A percentile compares a stretch with the other conserved stretches of the same genome.
Conservation (phyloP, 345 rosid species). For the Eucalyptus dawsonii region DNA sequence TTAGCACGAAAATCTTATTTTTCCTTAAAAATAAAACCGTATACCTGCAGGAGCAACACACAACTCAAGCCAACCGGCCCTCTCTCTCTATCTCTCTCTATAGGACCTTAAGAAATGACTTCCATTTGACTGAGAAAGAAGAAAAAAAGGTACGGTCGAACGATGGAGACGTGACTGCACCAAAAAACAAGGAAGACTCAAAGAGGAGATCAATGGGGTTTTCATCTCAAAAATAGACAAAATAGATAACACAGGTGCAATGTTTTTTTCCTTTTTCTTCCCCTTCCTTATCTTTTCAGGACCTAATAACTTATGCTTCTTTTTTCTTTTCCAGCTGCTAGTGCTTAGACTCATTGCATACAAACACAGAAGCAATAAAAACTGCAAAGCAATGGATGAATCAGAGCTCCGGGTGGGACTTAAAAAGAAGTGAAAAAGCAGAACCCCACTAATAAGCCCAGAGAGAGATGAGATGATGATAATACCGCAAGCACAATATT, state of each 20-base stretch:
- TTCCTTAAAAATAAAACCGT: not conserved
- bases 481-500: conserved; percentile 94
- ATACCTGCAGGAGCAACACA: not conserved
- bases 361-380: not conserved
- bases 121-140: conserved; percentile 35
- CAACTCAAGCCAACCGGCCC: not conserved
- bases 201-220: not conserved
- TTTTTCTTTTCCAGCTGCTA: not conserved
- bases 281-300: not conserved
- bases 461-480: not conserved
- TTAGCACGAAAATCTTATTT: not conserved
- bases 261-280: not conserved
- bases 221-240: not conserved
- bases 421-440: conserved; percentile 3
- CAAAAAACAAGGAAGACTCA: conserved; percentile 1
- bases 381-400: not conserved
- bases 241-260: not conserved
- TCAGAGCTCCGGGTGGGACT: not conserved
- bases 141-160: conserved; percentile 17
- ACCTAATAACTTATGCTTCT: not conserved
- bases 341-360: not conserved
- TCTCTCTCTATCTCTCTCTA: not conserved
- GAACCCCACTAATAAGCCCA: not conserved
- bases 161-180: conserved; percentile 43
- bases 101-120: conserved; percentile 2